These are phyloP conservation scores for Sideroxylon spinosum DNA, from an alignment of 179 eudicot species.

Conservation along the genomic window DNA sequence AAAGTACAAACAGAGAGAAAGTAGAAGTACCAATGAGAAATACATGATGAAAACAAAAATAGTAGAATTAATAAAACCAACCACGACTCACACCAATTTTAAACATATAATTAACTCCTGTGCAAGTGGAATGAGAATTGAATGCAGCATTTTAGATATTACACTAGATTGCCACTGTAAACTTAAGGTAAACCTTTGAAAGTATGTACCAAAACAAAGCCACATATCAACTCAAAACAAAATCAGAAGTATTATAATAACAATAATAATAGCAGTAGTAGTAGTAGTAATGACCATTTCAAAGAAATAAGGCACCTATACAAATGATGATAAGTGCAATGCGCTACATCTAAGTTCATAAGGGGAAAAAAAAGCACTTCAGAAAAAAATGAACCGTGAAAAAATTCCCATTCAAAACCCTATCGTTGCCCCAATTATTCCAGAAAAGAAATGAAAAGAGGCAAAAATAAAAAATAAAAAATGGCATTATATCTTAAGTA, in stretches of 20 bases:
- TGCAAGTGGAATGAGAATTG: no score
- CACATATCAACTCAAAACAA: no score
- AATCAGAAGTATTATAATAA: no score
- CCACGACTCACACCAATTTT: no score
- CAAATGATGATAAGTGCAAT: background rate
- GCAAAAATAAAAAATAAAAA: background rate
- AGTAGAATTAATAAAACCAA: no score
- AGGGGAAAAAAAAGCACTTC: background rate
- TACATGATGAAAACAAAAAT: background rate
- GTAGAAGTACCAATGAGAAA: background rate
- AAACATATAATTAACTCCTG: no score
- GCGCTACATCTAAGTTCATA: background rate
- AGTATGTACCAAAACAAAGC: no score
- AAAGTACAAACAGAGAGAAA: background rate
- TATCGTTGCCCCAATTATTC: background rate
- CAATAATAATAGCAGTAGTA: background rate
- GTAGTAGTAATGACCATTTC: no score
- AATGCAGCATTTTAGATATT: no score
- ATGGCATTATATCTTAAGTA: no score
- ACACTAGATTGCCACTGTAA: no score
- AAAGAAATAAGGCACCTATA: background rate
- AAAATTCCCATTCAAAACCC: conserved; percentile 10
- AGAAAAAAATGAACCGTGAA: background rate
- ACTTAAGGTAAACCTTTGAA: no score
- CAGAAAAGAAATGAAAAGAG: background rate